Base-by-base conservation (phyloP, 2,329 filamentous ascomycete genomes). In the Malbranchea cinnamomea region DNA sequence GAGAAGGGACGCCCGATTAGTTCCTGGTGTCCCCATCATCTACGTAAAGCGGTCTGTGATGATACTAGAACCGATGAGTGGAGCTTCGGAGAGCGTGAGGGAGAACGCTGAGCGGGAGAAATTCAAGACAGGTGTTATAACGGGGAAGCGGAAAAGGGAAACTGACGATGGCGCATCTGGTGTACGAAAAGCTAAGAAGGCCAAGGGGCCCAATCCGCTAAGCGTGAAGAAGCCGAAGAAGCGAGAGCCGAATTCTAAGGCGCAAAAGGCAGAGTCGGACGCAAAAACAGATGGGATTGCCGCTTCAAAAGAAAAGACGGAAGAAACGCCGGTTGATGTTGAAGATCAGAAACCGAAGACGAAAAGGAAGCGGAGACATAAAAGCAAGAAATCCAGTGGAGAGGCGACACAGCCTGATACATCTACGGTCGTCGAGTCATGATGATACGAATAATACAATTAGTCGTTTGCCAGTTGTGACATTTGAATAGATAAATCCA, bases 21-120 rank as follows among this genome's bases (percentile, higher is more conserved):
- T 64, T 7, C 58, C 58, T 9, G 61, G 61, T 28, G 60, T 63
- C 18, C 61, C 61, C 10, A 57, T 64, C 16, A 54, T 65, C 24
- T 65, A 63, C 41, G 61, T 65, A 18, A 63, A 63, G 45, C 50
- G 61, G 26, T 63, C 59, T 10, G 60, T 64, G 5, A 63, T 64
- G 60, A 52, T 64, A 9, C 41, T 64, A 32, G 60, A 64, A 42
- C 60, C 61, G 9, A 48, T 63, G 50, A 62, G 59, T 32, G 49
- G 44, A 12, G 46, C 49, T 2, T 62, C 58, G 9, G 55, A 59
- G 38, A 46, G 46, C 13, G 46, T 60, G 8, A 48, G 57, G 21
- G 52, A 60, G 26, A 54, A 52, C 1, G 46, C 53, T n/a, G 60
- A 64, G 46, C 54, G 47, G 35, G 56, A 54, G 22, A 64, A 64